Conservation (phyloP, 352 stramenopile species). For the Globisporangium sylvaticum region DNA sequence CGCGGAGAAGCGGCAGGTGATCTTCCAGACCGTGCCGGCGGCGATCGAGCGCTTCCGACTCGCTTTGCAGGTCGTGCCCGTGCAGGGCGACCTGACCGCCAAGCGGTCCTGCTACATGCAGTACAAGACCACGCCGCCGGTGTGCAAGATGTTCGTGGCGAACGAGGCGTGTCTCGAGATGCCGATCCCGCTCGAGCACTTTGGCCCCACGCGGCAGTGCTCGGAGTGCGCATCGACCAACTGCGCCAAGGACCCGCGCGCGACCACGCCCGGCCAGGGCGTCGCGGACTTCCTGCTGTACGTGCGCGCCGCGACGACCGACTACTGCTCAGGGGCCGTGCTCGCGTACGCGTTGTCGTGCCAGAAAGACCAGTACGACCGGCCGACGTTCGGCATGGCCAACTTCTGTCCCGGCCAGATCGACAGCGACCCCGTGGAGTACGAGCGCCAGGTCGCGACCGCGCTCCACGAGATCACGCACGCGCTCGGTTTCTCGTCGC, state of each 20-base stretch:
- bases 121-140: conserved; percentile 46
- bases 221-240: conserved; percentile 34
- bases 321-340: conserved; percentile 46
- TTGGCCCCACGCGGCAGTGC: conserved; percentile 45
- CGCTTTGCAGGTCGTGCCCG: conserved; percentile 54
- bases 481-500: conserved; percentile 70
- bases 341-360: conserved; percentile 78
- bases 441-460: conserved; percentile 59
- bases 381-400: conserved; percentile 76
- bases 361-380: conserved; percentile 84
- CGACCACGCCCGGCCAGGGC: conserved; percentile 24
- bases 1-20: conserved; percentile 26
- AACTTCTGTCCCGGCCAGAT: conserved; percentile 82
- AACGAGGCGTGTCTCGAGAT: conserved; percentile 71
- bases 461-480: conserved; percentile 84
- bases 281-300: conserved; percentile 73
- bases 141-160: conserved; percentile 51
- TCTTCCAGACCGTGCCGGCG: conserved; percentile 61
- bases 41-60: conserved; percentile 57
- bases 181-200: conserved; percentile 59
- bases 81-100: conserved; percentile 57
- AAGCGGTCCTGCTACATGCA: conserved; percentile 55
- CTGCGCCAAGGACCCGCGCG: conserved; percentile 41
- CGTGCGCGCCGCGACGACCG: conserved; percentile 43
- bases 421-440: conserved; percentile 44